Evolutionary conservation across 2,329 filamentous ascomycete genomes (phyloP), one percentile per base, ranked within the genome.

Genomic region (Dactylonectria estremocensis): DNA sequence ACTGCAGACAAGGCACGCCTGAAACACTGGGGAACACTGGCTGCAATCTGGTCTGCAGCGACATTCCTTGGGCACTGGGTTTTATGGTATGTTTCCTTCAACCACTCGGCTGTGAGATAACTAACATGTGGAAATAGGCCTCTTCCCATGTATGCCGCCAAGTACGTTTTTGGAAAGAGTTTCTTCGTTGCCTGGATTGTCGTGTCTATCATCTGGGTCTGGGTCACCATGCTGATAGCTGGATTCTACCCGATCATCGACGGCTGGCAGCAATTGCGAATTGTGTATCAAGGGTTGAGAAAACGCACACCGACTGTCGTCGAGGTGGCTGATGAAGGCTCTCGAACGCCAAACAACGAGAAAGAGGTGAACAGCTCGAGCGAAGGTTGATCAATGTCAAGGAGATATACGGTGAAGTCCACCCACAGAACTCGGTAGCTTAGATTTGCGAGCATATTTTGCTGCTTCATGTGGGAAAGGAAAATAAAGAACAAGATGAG

Each of bases 31-130:
- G 81, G 81, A 1, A 77, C 61, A 5, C 63, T 72, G 0, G 69
- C 72, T 0, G 71, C 71, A 0, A 40, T 67, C 8, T 74, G 85
- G 86, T 80, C 85, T 0, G 68, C 80, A 0, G 85, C 84, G 0
- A 88, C 86, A 0, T 87, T 88, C 59, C 62, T 87, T 1, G 86
- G 86, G 0, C 85, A 87, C 59, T 87, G 84, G 85, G 84, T 88
- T 1, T 66, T 88, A 2, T 88, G 86, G 85, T 78, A 63, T 72
- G 74, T 71, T 5, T 13, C n/a, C 2, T 28, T 50, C 37, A n/a
- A 22, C 22, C 9, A 7, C 45, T 9, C 3, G 28, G 6, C 6
- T 3, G 2, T 18, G 4, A 10, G 5, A 9, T 49, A 10, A 5
- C 67, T 71, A 58, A 66, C 46, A 20, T 14, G 1, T 9, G 2